Base-by-base conservation (phyloP, 768 basidiomycete species). In the Chalciporus piperatus region DNA sequence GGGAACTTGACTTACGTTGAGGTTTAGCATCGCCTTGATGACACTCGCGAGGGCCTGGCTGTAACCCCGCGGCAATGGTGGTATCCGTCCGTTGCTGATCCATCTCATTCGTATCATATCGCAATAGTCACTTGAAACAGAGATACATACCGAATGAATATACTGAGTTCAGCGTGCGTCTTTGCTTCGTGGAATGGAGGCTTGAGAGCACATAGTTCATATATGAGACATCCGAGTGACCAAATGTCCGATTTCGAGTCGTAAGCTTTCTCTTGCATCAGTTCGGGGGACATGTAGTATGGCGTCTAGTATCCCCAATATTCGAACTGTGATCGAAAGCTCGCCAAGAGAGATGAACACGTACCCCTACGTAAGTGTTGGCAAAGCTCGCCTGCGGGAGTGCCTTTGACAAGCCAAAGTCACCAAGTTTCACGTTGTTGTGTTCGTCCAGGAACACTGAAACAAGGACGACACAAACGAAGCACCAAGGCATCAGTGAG, bases 241-340 rank as follows among this genome's bases (percentile, higher is more conserved):
- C 97, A 99, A 43, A 99, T 98, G 64, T 99, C 97, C 0, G 91
- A 93, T 72, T 98, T 99, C 7, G 92, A 88, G 72, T 98, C 97
- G 70, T 99, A 99, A 3, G 92, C 83, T 66, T 92, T 94, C 66
- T 98, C 96, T 73, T 91, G 92, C 82, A 98, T 92, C 30, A 98
- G 79, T 69, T 99, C 96, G 0, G 97, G 97, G 1, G 94, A 97
- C 97, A 99, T 98, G 74, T 99, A 98, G 67, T 98, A 95, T 3
- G 97, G 97, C 3, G 97, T 99, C 94, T 98, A 60, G n/a, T 14
- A 17, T 1, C 42, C 19, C 90, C 86, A 89, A 59, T 6, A 16
- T 28, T 32, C 20, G 32, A 19, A 49, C 55, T 30, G 20, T 20
- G 12, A 20, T 41, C 19, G 5, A n/a, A 20, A 10, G 33, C 30